A percentile compares a stretch with the other conserved stretches of the same genome.
phyloP scores from a whole-genome alignment of 352 stramenopile genomes.

The Pythium aristosporum region DNA sequence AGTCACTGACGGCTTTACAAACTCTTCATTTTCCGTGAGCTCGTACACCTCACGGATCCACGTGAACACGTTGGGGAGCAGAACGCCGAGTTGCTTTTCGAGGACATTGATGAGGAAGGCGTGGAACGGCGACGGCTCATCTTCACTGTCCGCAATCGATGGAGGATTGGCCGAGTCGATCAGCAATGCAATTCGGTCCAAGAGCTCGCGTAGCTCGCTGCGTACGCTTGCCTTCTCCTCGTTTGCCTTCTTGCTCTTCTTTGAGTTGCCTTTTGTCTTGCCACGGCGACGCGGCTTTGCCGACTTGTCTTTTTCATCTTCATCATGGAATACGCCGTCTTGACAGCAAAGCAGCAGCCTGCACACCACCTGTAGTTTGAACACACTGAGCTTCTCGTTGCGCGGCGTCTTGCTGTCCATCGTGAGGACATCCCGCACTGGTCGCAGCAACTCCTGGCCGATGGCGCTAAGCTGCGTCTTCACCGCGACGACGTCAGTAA shows the following conservation, averaged over 20 bases:
- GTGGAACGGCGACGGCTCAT: conserved; percentile 69
- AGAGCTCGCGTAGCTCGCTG: conserved; percentile 56
- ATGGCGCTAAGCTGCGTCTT: conserved; percentile 24
- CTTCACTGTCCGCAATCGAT: conserved; percentile 61
- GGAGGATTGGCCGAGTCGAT: conserved; percentile 68
- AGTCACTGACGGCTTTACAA: not conserved
- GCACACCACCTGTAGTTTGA: conserved; percentile 70
- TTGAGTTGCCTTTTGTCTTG: conserved; percentile 28
- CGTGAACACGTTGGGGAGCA: conserved; percentile 48
- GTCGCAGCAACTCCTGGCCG: conserved; percentile 10
- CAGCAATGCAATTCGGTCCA: conserved; percentile 75
- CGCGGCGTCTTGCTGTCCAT: conserved; percentile 25
- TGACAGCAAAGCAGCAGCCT: conserved; percentile 47
- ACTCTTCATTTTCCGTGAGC: conserved; percentile 41
- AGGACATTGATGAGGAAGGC: conserved; percentile 60
- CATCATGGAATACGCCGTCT: conserved; percentile 8
- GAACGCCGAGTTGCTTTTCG: conserved; percentile 34
- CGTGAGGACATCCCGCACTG: conserved; percentile 21
- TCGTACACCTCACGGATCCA: conserved; percentile 59
- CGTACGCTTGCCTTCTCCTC: conserved; percentile 28
- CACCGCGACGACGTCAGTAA: not conserved
- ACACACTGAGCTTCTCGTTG: conserved; percentile 41
- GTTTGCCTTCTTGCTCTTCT: conserved; percentile 37
- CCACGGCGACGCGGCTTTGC: not conserved
- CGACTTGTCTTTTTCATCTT: not conserved